Base-by-base conservation (phyloP, 495 filamentous ascomycete species). In the Lepidopterella palustris region DNA sequence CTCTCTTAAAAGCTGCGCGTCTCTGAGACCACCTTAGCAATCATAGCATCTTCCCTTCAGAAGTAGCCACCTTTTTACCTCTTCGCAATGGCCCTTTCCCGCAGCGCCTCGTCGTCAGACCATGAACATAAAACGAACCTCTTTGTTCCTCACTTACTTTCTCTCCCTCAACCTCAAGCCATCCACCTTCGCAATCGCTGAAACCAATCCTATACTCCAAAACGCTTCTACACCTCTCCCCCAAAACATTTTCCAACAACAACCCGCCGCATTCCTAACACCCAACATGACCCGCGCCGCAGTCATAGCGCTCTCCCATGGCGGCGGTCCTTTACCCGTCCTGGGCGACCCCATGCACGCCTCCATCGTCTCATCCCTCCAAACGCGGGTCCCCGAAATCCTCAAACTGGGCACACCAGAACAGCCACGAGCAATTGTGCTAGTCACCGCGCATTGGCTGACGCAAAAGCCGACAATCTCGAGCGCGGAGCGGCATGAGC, bases 361-460 rank as follows among this genome's bases (percentile, higher is more conserved):
- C 11, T 60, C 50, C 9, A 66, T 77, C 47, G 61, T 72, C 42
- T 54, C 66, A 27, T 71, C 69, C 4, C 70, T 77, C 45, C 67
- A 58, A 20, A 71, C 63, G 2, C 62, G 59, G 0, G 68, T 75
- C 10, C 74, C 74, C 9, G 35, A 69, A 28, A 62, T 77, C 24
- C 70, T 77, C 10, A 63, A 68, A 47, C 67, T 77, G 0, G 69
- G 66, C 13, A 73, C 71, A 9, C 35, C 70, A 2, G 63, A 72
- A 21, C 59, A 68, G 39, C 74, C 74, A 4, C 64, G 63, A 1
- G 74, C 73, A 8, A 76, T 77, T 47, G 70, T 76, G 18, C 52
- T 77, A 21, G 66, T 76, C 5, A 77, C 74, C 6, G 74, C 74
- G 27, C 74, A 77, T 63, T 77, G 74, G 74, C 69, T 57, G 9